A percentile compares a stretch with the other conserved stretches of the same genome.
phyloP scores from a whole-genome alignment of 2,329 filamentous ascomycete genomes.

The Penicillium paneum region DNA sequence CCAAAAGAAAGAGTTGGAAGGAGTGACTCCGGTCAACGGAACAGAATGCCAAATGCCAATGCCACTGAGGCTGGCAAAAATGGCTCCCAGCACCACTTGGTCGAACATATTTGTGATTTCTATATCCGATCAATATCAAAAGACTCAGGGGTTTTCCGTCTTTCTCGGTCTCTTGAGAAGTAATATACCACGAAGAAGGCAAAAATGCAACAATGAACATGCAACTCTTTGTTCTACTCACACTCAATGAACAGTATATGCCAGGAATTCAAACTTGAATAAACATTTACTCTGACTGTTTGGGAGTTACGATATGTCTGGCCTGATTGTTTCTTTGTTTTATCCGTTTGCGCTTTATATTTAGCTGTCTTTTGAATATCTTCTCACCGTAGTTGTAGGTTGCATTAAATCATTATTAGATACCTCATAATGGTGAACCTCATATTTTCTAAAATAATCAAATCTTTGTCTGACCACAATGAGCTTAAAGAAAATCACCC shows the following conservation, averaged over 20 bases:
- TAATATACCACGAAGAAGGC: not conserved
- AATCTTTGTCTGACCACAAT: not conserved
- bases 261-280: not conserved
- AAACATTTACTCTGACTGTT: not conserved
- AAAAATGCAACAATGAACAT: not conserved
- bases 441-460: not conserved
- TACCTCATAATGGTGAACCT: not conserved
- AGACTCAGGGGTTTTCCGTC: not conserved
- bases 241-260: not conserved
- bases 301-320: not conserved
- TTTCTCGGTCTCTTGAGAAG: not conserved
- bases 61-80: not conserved
- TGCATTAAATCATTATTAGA: not conserved
- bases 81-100: not conserved
- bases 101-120: not conserved
- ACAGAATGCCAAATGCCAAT: conserved; percentile 2
- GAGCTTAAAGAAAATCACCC: not conserved
- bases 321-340: not conserved
- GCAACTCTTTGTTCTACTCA: not conserved
- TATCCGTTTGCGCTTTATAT: not conserved
- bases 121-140: not conserved
- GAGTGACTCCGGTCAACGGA: not conserved
- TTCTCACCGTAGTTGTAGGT: not conserved
- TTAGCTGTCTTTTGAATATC: too few species aligned
- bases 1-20: not conserved